Conservation (phyloP, 2,329 filamentous ascomycete genomes). For the Ramichloridium luteum region DNA sequence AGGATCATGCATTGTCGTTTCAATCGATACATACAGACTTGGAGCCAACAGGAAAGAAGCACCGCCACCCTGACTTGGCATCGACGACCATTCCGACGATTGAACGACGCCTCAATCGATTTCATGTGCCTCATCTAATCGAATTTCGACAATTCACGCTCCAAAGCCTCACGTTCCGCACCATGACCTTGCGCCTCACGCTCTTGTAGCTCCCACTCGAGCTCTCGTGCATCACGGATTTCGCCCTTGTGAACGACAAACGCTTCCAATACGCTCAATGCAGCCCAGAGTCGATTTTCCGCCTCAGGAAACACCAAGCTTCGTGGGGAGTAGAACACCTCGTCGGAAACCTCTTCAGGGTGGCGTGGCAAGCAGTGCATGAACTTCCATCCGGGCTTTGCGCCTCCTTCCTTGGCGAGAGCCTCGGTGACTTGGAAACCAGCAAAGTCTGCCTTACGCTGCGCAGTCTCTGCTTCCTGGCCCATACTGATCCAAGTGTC, state of each 20-base stretch:
- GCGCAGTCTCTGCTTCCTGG: slow-evolving; percentile 72
- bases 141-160: no score
- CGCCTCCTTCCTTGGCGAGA: slow-evolving; percentile 70
- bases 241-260: slow-evolving; percentile 93
- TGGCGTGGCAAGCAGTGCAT: slow-evolving; percentile 97
- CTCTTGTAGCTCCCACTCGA: no score
- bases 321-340: slow-evolving; percentile 74
- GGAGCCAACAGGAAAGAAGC: no score
- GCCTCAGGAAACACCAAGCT: slow-evolving; percentile 89
- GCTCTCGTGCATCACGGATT: slow-evolving; percentile 40
- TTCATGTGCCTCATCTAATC: no score
- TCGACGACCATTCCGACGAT: no score
- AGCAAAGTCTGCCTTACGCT: slow-evolving; percentile 66
- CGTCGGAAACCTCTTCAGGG: slow-evolving; percentile 82
- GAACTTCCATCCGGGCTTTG: slow-evolving; percentile 85
- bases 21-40: no score
- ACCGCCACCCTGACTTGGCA: no score
- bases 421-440: slow-evolving; percentile 88
- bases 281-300: slow-evolving; percentile 88
- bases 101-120: no score
- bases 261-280: slow-evolving; percentile 65
- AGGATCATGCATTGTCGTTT: no score
- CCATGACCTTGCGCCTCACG: no score
- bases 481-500: slow-evolving; percentile 99
- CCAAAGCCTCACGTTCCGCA: no score